phyloP scores from a whole-genome alignment of 192 early-diverging fungal species.

The Thoreauomyces humboldtii region DNA sequence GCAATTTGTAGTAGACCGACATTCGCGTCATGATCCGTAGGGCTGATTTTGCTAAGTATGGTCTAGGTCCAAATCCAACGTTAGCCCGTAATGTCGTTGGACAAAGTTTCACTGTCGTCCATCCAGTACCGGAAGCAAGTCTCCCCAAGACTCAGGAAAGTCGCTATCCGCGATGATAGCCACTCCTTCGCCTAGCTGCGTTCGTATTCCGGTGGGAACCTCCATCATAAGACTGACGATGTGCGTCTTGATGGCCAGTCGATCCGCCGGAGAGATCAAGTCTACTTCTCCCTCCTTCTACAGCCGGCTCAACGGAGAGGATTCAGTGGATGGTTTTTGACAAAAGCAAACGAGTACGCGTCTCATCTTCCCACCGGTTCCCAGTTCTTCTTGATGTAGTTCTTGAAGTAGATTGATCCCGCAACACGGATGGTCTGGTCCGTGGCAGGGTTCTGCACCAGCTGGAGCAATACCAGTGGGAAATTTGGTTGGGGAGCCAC shows the following conservation, averaged over 20 bases:
- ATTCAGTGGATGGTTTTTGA: too few species aligned
- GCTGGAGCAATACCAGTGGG: conserved; percentile 66
- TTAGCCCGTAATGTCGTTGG: too few species aligned
- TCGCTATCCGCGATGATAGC: conserved; percentile 89
- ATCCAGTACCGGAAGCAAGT: conserved; percentile 54
- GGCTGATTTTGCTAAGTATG: conserved; percentile 72
- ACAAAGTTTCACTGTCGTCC: too few species aligned
- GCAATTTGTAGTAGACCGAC: conserved; percentile 91
- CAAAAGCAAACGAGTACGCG: too few species aligned
- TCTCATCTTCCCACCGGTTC: conserved; percentile 34
- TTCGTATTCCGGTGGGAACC: conserved; percentile 73
- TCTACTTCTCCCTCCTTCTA: conserved; percentile 52
- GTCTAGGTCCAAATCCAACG: too few species aligned
- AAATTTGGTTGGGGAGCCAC: conserved; percentile 54
- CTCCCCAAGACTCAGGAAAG: conserved; percentile 88
- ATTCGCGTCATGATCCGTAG: conserved; percentile 78
- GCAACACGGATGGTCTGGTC: conserved; percentile 72
- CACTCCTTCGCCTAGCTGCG: conserved; percentile 91
- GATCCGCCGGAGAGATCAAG: conserved; percentile 60
- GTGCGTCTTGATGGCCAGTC: conserved; percentile 74
- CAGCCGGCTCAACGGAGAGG: too few species aligned
- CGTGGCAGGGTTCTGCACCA: conserved; percentile 61
- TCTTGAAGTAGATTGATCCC: conserved; percentile 92
- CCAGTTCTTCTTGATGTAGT: conserved; percentile 92
- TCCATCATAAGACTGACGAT: conserved; percentile 85